A percentile compares a stretch with the other conserved stretches of the same genome.
These are phyloP conservation scores for Xerocomus spinulosus DNA, from an alignment of 768 basidiomycete genomes.

Conservation along the genomic window DNA sequence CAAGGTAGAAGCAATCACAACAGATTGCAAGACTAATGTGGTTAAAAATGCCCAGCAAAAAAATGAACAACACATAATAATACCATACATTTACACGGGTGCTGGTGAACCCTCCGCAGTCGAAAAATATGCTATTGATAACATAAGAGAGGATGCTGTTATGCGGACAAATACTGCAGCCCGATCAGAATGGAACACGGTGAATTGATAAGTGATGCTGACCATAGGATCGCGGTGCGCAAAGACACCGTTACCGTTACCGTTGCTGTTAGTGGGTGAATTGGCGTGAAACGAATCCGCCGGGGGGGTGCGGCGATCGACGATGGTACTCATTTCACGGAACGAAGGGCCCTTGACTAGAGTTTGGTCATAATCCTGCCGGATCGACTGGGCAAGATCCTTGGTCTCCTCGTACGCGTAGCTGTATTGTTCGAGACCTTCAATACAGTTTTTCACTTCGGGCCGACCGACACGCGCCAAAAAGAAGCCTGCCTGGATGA, in stretches of 20 bases:
- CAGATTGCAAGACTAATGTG: slow-evolving; percentile 3
- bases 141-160: slow-evolving; percentile 14
- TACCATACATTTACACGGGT: slow-evolving; percentile 24
- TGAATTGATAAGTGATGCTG: neutral
- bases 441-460: slow-evolving; percentile 80
- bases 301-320: slow-evolving; percentile 24
- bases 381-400: slow-evolving; percentile 68
- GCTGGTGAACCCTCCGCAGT: slow-evolving; percentile 6
- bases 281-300: slow-evolving; percentile 11
- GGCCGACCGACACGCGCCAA: slow-evolving; percentile 79
- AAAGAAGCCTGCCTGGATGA: slow-evolving; percentile 77
- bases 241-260: slow-evolving; percentile 18
- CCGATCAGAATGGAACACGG: slow-evolving; percentile 10
- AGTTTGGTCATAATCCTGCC: slow-evolving; percentile 43
- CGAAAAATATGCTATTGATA: slow-evolving; percentile 26
- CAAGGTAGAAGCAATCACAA: slow-evolving; percentile 2
- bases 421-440: slow-evolving; percentile 83
- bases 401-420: slow-evolving; percentile 83
- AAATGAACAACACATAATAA: slow-evolving; percentile 17
- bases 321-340: slow-evolving; percentile 38
- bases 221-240: slow-evolving; percentile 21
- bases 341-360: slow-evolving; percentile 34
- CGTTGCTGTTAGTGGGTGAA: slow-evolving; percentile 14
- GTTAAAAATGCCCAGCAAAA: slow-evolving; percentile 10
- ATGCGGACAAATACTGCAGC: slow-evolving; percentile 25